Conservation (phyloP, 306 rosid species). For the Pterocarpus macrocarpus region DNA sequence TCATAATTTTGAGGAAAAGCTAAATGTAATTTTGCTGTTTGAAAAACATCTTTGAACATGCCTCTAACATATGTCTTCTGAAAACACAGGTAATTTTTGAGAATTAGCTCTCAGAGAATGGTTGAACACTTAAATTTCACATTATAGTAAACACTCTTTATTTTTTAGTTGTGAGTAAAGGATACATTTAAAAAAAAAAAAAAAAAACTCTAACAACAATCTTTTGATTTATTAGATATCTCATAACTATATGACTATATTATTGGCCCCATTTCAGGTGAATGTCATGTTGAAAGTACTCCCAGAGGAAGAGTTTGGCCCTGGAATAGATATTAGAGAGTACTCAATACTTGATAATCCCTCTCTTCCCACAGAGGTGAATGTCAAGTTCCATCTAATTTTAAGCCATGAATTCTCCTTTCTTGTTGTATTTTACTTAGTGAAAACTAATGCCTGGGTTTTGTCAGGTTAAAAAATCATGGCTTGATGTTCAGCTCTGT, state of each 20-base stretch:
- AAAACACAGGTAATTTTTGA: neutral
- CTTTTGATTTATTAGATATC: neutral
- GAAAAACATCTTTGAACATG: neutral
- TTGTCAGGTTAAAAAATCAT: conserved; percentile 82
- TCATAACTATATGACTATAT: neutral
- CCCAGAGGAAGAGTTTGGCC: conserved; percentile 89
- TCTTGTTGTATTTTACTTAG: conserved; percentile 29
- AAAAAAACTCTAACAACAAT: neutral
- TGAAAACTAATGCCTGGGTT: conserved; percentile 26
- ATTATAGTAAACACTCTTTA: no score
- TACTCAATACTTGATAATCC: conserved; percentile 93
- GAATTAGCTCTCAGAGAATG: neutral
- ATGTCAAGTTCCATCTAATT: conserved; percentile 40
- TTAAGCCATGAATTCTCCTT: conserved; percentile 5
- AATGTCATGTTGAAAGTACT: conserved; percentile 78
- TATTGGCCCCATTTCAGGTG: conserved; percentile 60
- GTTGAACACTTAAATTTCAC: no score
- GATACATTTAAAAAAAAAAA: neutral
- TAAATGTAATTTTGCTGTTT: neutral
- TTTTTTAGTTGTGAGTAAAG: neutral
- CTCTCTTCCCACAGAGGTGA: conserved; percentile 74
- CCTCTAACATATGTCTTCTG: neutral
- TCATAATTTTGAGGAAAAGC: no score
- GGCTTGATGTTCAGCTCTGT: conserved; percentile 93
- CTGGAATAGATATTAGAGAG: conserved; percentile 77